Base-by-base conservation (phyloP, 495 filamentous ascomycete species). In the Baudoinia panamericana region DNA sequence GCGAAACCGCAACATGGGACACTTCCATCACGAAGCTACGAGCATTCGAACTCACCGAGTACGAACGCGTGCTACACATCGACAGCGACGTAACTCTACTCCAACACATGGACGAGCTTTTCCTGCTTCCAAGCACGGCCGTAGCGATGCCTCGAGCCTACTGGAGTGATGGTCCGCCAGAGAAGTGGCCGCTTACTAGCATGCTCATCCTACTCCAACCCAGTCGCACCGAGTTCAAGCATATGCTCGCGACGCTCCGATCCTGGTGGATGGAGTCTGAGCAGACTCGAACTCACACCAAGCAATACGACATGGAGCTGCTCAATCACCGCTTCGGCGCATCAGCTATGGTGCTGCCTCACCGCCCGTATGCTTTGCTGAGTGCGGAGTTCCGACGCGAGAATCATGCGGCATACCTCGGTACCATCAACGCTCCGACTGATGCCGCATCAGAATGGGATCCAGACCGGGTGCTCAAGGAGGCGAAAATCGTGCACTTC, bases 401-500 rank as follows among this genome's bases (percentile, higher is more conserved):
- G 1, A 61, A 77, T 17, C 80, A 85, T 48, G 49, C 53, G 5
- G 60, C 61, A 0, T 87, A 78, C 49, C 51, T 87, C 4, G 81
- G 81, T 4, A 72, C 65, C 27, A 63, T 67, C n/a, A 38, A 43
- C 54, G 36, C 41, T 12, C 46, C 51, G 3, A 17, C 20, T 6
- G 25, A 30, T 16, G 2, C 40, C 4, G 17, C 36, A 18, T 73
- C 78, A 46, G 57, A 52, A 15, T 93, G 84, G 81, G 73, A 87
- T 56, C 69, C 82, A 0, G 66, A 75, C 10, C 65, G 57, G 30
- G 69, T 71, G 21, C 59, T 75, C 23, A 61, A 66, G 16, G 75
- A 86, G 53, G 80, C 78, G 8, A 86, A 79, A 50, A 69, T 84
- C 11, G 68, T 90, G 0, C 84, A 86, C 59, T 88, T 93, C 52